phyloP scores from a whole-genome alignment of 352 stramenopile genomes.

The Blastocystis sp. region DNA sequence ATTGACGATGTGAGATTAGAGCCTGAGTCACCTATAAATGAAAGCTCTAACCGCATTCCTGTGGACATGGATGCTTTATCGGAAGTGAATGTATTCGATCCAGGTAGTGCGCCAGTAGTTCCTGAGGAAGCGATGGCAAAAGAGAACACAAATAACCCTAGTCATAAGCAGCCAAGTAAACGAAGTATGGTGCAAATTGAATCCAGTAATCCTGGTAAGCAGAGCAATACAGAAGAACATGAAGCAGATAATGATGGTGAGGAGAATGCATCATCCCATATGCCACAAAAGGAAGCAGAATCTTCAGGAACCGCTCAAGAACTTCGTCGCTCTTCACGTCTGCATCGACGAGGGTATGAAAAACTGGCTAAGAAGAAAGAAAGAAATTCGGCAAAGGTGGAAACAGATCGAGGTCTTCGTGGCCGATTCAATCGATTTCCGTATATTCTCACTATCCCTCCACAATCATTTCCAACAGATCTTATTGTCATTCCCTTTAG shows the following conservation, averaged over 20 bases:
- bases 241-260: neutral
- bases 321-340: neutral
- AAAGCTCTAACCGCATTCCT: too few species aligned
- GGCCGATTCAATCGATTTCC: neutral
- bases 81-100: too few species aligned
- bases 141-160: too few species aligned
- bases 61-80: too few species aligned
- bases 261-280: neutral
- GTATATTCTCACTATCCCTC: neutral
- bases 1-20: too few species aligned
- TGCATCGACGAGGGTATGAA: neutral
- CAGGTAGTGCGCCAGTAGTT: too few species aligned
- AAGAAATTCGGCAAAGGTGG: neutral
- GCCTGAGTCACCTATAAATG: too few species aligned
- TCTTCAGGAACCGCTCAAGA: neutral
- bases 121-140: too few species aligned
- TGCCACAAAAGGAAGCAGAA: neutral
- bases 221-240: too few species aligned
- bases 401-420: neutral
- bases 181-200: too few species aligned
- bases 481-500: neutral
- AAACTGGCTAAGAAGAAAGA: neutral
- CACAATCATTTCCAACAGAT: neutral
- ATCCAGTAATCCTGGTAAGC: too few species aligned
- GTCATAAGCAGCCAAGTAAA: too few species aligned